Evolutionary conservation across 768 basidiomycete species (phyloP).

Genomic region (Serendipita vermifera): DNA sequence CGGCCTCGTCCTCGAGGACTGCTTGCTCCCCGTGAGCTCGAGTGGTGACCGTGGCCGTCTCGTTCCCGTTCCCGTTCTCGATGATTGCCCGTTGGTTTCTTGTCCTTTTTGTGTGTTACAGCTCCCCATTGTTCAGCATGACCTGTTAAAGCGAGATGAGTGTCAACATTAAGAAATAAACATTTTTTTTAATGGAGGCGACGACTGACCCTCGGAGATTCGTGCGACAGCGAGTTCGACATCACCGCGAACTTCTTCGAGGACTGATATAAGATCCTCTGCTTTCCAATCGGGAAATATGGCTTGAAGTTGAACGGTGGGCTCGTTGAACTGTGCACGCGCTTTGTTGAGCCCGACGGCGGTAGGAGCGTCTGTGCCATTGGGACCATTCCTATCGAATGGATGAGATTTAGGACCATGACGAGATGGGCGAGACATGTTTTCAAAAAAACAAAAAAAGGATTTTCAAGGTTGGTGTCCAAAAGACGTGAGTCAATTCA

Average conservation of each 20-base stretch:
- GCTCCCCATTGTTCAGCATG: conserved; percentile 69
- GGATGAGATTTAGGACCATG: not conserved
- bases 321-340: conserved; percentile 3
- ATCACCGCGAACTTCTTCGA: conserved; percentile 57
- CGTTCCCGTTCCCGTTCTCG: conserved; percentile 40
- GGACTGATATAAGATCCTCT: conserved; percentile 51
- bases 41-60: conserved; percentile 40
- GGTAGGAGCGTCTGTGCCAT: not conserved
- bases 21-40: conserved; percentile 27
- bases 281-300: conserved; percentile 8
- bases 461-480: too few relatives aligned
- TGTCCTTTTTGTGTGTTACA: conserved; percentile 79
- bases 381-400: not conserved
- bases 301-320: not conserved
- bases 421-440: conserved; percentile 4
- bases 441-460: too few relatives aligned
- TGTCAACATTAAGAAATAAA: too few relatives aligned
- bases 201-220: conserved; percentile 54
- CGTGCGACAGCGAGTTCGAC: conserved; percentile 53
- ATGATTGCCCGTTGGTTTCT: conserved; percentile 45
- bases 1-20: conserved; percentile 47
- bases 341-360: not conserved
- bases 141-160: conserved; percentile 35
- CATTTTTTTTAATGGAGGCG: conserved; percentile 17
- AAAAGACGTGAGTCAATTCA: too few relatives aligned